Conservation (phyloP, 2,329 filamentous ascomycete species). For the Sphaerulina vaccinii region DNA sequence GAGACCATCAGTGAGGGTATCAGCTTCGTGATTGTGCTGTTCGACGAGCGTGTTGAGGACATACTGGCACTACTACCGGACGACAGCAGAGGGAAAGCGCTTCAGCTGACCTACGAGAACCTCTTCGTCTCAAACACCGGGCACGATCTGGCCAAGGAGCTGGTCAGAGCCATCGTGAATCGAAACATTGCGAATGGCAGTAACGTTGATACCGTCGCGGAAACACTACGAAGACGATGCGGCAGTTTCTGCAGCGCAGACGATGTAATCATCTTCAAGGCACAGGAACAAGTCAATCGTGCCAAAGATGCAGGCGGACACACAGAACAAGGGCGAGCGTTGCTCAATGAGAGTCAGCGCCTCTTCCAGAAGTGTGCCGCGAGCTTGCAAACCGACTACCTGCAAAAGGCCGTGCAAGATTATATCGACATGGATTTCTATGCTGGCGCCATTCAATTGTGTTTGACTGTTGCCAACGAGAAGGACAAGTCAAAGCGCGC, state of each 20-base stretch:
- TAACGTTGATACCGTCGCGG: constrained; percentile 95
- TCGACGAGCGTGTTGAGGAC: constrained; percentile 88
- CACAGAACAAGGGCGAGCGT: constrained; percentile 70
- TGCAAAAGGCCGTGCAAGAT: constrained; percentile 73
- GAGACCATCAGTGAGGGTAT: constrained; percentile 93
- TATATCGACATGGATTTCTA: constrained; percentile 85
- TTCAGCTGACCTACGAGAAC: constrained; percentile 78
- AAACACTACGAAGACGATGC: constrained; percentile 86
- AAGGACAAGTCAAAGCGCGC: constrained; percentile 85
- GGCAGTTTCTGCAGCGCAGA: constrained; percentile 97
- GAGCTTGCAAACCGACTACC: constrained; percentile 71
- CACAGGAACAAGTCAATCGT: constrained; percentile 88
- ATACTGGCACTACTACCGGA: constrained; percentile 77
- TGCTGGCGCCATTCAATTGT: constrained; percentile 83
- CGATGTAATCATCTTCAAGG: constrained; percentile 97
- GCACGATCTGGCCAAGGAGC: constrained; percentile 84
- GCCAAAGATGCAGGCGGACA: constrained; percentile 76
- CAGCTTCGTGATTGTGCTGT: constrained; percentile 90
- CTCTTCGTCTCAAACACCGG: constrained; percentile 79
- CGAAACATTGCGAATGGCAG: constrained; percentile 95
- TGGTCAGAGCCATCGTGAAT: constrained; percentile 98
- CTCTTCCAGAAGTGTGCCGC: constrained; percentile 87
- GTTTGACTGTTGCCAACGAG: constrained; percentile 77
- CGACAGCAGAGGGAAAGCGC: constrained; percentile 65
- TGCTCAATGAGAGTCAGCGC: constrained; percentile 84